A percentile compares a stretch with the other conserved stretches of the same genome.
Evolutionary conservation across 768 basidiomycete genomes (phyloP).

Genomic region (Rhizopogon vinicolor): DNA sequence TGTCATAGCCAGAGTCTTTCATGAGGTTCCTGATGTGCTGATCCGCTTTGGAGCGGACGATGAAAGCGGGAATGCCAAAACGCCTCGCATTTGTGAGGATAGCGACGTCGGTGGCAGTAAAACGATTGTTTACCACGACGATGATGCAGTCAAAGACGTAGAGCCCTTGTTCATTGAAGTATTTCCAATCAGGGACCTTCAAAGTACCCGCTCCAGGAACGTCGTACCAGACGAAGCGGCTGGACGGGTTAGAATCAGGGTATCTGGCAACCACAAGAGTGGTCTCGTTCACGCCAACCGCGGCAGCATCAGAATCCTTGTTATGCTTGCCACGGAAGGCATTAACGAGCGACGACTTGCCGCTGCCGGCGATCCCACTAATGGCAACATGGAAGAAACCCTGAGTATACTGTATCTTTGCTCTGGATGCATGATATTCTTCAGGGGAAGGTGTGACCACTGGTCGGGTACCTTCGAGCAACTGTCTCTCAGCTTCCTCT

Average conservation of each 20-base stretch:
- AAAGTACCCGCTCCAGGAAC: conserved; percentile 26
- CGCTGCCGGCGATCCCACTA: conserved; percentile 6
- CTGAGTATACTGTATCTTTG: conserved; percentile 3
- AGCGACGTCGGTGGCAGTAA: conserved; percentile 21
- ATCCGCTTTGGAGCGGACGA: conserved; percentile 33
- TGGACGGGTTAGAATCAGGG: conserved; percentile 11
- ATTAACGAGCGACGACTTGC: conserved; percentile 15
- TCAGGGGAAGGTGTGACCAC: conserved; percentile 10
- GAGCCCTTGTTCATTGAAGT: conserved; percentile 25
- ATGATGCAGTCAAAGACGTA: conserved; percentile 24
- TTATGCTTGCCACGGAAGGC: conserved; percentile 21
- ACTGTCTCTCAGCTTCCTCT: conserved; percentile 10
- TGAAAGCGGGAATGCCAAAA: conserved; percentile 21
- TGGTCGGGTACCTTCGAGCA: conserved; percentile 10
- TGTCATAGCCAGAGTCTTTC: conserved; percentile 19
- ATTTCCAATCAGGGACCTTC: conserved; percentile 19
- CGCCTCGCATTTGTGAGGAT: conserved; percentile 17
- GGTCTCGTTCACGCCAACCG: conserved; percentile 20
- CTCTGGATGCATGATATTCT: conserved; percentile 5
- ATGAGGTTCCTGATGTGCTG: conserved; percentile 23
- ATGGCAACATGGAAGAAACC: conserved; percentile 12
- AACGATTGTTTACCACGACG: conserved; percentile 20
- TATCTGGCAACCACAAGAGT: conserved; percentile 16
- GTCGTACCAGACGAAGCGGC: conserved; percentile 23
- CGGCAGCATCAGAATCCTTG: conserved; percentile 14